Percentiles rank a stretch among this genome's conserved stretches.
These are phyloP conservation scores for Cutaneotrichosporon sp. DNA, from an alignment of 1,284 basidiomycete genomes.

Conservation along the genomic window DNA sequence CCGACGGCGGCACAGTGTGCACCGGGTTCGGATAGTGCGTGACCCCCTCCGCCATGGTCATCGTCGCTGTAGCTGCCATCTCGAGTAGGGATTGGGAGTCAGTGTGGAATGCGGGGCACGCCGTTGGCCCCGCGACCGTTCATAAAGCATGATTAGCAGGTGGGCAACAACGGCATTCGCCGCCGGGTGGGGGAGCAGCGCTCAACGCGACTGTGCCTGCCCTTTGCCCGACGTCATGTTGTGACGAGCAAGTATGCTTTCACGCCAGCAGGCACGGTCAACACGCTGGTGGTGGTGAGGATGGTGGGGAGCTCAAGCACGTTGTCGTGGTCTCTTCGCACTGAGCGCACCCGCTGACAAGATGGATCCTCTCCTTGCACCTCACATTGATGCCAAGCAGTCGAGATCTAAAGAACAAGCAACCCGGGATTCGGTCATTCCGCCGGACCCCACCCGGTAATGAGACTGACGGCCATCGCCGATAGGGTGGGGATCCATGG, in stretches of 20 bases:
- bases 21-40: constrained; percentile 17
- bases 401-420: not conserved
- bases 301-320: too few species aligned
- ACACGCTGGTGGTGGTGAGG: too few species aligned
- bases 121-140: not conserved
- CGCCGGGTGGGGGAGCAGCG: not conserved
- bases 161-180: not conserved
- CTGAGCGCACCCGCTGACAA: too few species aligned
- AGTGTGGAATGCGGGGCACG: not conserved
- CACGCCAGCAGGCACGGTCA: too few species aligned
- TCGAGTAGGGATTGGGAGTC: not conserved
- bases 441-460: not conserved
- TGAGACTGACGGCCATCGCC: too few species aligned
- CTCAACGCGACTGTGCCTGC: too few species aligned
- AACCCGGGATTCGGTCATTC: not conserved
- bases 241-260: too few species aligned
- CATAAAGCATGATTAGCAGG: not conserved
- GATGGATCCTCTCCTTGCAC: too few species aligned
- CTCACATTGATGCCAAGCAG: too few species aligned
- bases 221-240: too few species aligned
- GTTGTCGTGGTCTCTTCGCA: too few species aligned
- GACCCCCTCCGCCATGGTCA: constrained; percentile 10
- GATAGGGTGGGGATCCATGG: too few species aligned
- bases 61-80: not conserved
- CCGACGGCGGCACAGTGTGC: not conserved